Conservation (phyloP, 1,284 basidiomycete genomes). For the Pseudozyma sp. region DNA sequence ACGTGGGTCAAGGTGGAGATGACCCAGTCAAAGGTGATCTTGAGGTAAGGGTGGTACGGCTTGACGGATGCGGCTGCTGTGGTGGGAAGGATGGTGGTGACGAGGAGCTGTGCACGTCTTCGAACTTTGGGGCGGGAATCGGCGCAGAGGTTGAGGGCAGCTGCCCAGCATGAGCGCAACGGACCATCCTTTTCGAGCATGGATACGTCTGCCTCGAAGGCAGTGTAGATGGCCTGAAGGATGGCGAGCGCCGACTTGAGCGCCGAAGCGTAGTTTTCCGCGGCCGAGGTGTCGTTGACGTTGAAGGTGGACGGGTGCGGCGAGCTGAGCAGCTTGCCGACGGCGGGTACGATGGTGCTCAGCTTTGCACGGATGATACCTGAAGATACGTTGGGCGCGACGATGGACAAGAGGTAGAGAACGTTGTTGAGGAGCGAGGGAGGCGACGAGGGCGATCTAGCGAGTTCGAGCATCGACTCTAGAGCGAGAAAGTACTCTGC, state of each 20-base stretch:
- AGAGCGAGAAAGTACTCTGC: conserved; percentile 66
- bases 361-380: conserved; percentile 61
- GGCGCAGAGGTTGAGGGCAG: conserved; percentile 82
- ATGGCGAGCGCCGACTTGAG: conserved; percentile 80
- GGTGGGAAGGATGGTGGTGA: conserved; percentile 75
- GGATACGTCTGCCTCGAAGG: conserved; percentile 75
- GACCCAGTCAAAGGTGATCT: conserved; percentile 81
- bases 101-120: conserved; percentile 86
- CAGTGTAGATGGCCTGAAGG: conserved; percentile 76
- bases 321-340: conserved; percentile 58
- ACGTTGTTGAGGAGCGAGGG: conserved; percentile 53
- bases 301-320: conserved; percentile 54
- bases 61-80: conserved; percentile 35
- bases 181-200: conserved; percentile 54
- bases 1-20: conserved; percentile 78
- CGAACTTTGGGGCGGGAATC: conserved; percentile 94
- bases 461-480: conserved; percentile 58
- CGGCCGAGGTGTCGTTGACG: conserved; percentile 75
- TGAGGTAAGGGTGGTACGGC: conserved; percentile 84
- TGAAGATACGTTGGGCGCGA: conserved; percentile 57
- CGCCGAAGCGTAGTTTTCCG: conserved; percentile 72
- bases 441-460: conserved; percentile 29
- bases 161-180: conserved; percentile 71
- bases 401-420: conserved; percentile 63
- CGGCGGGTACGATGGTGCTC: conserved; percentile 47